Evolutionary conservation across 1,139 yeast species (phyloP), one percentile per base, ranked within the genome.

Genomic region (Taphrina betulina): DNA sequence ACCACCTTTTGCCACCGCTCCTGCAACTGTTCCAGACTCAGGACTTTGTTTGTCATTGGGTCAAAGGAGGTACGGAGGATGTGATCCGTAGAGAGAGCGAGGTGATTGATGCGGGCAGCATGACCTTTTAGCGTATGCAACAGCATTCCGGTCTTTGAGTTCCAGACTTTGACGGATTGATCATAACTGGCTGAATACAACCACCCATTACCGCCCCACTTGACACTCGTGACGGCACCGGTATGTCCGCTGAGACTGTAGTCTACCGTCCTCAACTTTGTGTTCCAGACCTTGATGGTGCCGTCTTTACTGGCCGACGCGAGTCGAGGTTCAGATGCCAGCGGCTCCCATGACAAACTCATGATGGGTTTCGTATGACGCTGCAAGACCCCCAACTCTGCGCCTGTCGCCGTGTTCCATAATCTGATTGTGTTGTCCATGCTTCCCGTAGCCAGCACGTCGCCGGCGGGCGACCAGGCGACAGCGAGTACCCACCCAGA

Each of bases 91-190:
- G 95, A 86, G 45, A 92, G 74, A 0, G 96, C 85, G 61, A 92
- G 75, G 70, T 92, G 97, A 68, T 92, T 92, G 51, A 92, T 95
- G 97, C 99, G 92, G 71, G 94, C 98, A 1, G 95, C 97, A 69
- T 92, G 99, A 45, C 94, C 80, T 68, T 82, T 83, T 62, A 92
- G 73, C 1, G 87, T 82, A 66, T 85, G 89, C 41, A 87, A 76
- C 64, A 95, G 43, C 40, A 60, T 31, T 23, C 61, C 61, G 29
- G 50, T 44, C 20, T 17, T 14, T 8, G 34, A 80, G 66, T 87
- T 94, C 99, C 99, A 92, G 1, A 87, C 87, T 69, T 84, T 84
- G 63, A 92, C 85, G 2, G 96, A 86, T 68, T 89, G 92, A 70
- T 92, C 99, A 67, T 92, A 98, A 5, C 97, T 89, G 2, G 89